Evolutionary conservation across 2,329 filamentous ascomycete genomes (phyloP), one percentile per base, ranked within the genome.

Genomic region (Xylaria sp.): DNA sequence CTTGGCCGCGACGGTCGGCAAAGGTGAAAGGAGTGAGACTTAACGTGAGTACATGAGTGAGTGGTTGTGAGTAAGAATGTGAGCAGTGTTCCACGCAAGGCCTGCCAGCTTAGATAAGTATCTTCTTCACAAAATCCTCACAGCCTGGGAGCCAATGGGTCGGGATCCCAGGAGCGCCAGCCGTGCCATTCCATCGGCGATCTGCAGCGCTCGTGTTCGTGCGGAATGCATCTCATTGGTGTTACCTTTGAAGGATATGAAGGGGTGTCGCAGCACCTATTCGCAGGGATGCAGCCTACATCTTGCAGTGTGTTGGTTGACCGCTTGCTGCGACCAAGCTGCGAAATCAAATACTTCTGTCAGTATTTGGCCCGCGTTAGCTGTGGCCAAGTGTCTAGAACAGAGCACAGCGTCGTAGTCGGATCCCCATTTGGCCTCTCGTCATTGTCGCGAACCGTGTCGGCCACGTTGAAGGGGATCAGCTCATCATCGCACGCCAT

Each of bases 161-260:
- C 58, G 64, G 9, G 58, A 31, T 61, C 62, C 53, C 56, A 51
- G 50, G 56, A 17, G 45, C 28, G 47, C 55, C 50, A 57, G 61
- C 61, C 40, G 23, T 63, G 60, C 56, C 65, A 65, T 57, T 31
- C 59, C 55, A 58, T 63, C 60, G 67, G 70, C 64, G 61, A 71
- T 52, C 63, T 69, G 70, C 70, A 71, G 67, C 55, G 40, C 59
- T 62, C 63, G 60, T 59, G 60, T 64, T 61, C 59, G 63, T 66
- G 57, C 43, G 33, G 55, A n/a, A 68, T 65, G 57, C 57, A 69
- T 64, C 52, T 31, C 35, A 45, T 51, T 59, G 63, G 62, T 63
- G 67, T 66, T 56, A 59, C 56, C 53, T 56, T 51, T 58, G 55
- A 47, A 47, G 59, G 28, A 37, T 56, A 51, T 58, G 54, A 47